Conservation (phyloP, 208 protist genomes). For the Blechomonas ayalai region DNA sequence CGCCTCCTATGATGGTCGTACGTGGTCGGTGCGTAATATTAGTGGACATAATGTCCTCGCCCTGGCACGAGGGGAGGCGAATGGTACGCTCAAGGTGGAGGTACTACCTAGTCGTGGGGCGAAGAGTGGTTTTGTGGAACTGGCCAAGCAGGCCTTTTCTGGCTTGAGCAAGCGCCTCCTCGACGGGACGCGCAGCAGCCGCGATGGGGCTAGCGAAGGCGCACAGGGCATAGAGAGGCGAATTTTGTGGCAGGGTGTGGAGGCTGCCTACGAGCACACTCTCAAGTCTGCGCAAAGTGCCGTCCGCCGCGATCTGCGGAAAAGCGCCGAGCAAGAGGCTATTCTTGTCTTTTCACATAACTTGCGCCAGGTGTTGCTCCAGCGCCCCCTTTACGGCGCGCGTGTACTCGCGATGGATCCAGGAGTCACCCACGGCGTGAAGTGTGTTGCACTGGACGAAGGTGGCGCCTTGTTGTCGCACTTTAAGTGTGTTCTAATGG, state of each 20-base stretch:
- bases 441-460: constrained; percentile 77
- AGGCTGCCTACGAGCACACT: constrained; percentile 30
- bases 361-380: constrained; percentile 71
- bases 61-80: constrained; percentile 56
- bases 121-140: constrained; percentile 27
- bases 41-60: constrained; percentile 55
- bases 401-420: constrained; percentile 83
- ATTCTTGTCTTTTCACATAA: constrained; percentile 77
- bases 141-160: constrained; percentile 16
- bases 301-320: constrained; percentile 55
- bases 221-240: constrained; percentile 16
- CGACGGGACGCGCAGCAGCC: neutral
- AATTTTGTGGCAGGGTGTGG: constrained; percentile 15
- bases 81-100: constrained; percentile 60
- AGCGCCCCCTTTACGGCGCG: constrained; percentile 51
- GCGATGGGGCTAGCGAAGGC: neutral
- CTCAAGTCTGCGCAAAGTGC: constrained; percentile 30
- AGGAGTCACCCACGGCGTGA: constrained; percentile 68
- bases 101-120: constrained; percentile 13
- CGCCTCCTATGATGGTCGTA: constrained; percentile 43
- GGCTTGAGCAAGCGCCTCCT: constrained; percentile 7
- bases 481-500: constrained; percentile 66
- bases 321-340: constrained; percentile 66
- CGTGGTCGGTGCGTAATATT: constrained; percentile 32
- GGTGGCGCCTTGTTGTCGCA: constrained; percentile 47